Base-by-base conservation (phyloP, 805 yeast species). In the Diddensiella caesifluorescens region DNA sequence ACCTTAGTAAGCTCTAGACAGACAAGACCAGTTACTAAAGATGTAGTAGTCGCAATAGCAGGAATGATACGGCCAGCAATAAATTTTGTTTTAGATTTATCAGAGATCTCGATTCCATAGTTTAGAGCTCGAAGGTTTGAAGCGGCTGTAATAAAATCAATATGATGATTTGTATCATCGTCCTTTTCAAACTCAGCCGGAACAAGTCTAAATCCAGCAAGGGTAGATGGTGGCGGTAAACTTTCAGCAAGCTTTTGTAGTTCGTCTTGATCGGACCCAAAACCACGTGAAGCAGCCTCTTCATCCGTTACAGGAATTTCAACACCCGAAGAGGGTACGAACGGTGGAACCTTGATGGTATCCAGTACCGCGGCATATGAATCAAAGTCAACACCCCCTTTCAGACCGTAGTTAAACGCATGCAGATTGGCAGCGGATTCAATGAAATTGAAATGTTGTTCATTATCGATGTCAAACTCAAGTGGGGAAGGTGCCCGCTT, bases 41-140 rank as follows among this genome's bases (percentile, higher is more conserved):
- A 95, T n/a, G 99, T 92, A 1, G 99, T 92, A 2, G 99, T 92
- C 27, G 98, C 98, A 69, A 92, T 92, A 16, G 98, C 98, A 12
- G 99, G 99, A 52, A 92, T 92, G 52, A 92, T 92, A 65, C 94
- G 81, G 36, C 99, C 99, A 4, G 99, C 99, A 62, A 92, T 90
- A 57, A 90, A 87, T 69, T 92, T 92, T 28, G 98, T 92, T 69
- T 83, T 86, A 39, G 80, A 79, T 49, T 80, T 77, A 59, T 90
- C 97, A 27, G 90, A 97, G 9, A 87, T 69, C 58, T 87, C 95
- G 52, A 90, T 88, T 30, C 78, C 74, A 60, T 90, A 90, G 66
- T 88, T 90, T 65, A 79, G 71, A 22, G 99, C 99, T 63, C 99
- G 81, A 65, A 95, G 79, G 63, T 92, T 92, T 2, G 97, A 90